A percentile compares a stretch with the other conserved stretches of the same genome.
These are phyloP conservation scores for Somion occarium DNA, from an alignment of 1,284 basidiomycete species.

Conservation along the genomic window DNA sequence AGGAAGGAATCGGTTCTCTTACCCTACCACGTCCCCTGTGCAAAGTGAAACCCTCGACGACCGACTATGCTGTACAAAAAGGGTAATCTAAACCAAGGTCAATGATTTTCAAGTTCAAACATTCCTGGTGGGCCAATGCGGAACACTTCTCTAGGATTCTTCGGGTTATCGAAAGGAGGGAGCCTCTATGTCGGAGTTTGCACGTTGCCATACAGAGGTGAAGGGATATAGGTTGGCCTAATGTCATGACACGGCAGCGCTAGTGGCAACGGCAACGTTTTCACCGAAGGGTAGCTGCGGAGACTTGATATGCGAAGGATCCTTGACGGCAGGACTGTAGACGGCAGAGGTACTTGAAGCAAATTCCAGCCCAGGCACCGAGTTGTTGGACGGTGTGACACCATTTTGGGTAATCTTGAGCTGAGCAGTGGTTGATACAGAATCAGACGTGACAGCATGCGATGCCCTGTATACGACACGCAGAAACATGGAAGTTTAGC, in stretches of 20 bases:
- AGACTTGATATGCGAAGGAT: slow-evolving; percentile 50
- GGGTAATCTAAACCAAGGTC: neutral
- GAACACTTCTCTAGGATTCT: neutral
- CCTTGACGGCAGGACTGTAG: slow-evolving; percentile 37
- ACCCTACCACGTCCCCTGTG: slow-evolving; percentile 3
- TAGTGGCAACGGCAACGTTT: slow-evolving; percentile 52
- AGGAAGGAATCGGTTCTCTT: neutral
- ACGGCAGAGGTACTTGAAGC: slow-evolving; percentile 22
- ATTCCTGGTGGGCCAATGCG: neutral
- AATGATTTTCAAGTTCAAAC: neutral
- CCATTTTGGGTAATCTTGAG: slow-evolving; percentile 22
- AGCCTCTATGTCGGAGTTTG: neutral
- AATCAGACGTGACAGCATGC: slow-evolving; percentile 11
- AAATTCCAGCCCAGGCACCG: slow-evolving; percentile 10
- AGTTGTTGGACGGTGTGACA: neutral
- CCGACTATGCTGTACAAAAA: neutral
- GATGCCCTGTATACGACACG: slow-evolving; percentile 37
- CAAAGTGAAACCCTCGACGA: neutral
- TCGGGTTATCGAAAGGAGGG: neutral
- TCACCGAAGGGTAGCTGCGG: slow-evolving; percentile 63
- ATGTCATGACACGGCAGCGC: slow-evolving; percentile 40
- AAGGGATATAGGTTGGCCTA: neutral
- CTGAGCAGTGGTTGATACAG: slow-evolving; percentile 12
- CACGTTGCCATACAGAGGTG: neutral
- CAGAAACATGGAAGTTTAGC: slow-evolving; percentile 14